Evolutionary conservation across 2,329 filamentous ascomycete species (phyloP).

Genomic region (Penicillium sp.): DNA sequence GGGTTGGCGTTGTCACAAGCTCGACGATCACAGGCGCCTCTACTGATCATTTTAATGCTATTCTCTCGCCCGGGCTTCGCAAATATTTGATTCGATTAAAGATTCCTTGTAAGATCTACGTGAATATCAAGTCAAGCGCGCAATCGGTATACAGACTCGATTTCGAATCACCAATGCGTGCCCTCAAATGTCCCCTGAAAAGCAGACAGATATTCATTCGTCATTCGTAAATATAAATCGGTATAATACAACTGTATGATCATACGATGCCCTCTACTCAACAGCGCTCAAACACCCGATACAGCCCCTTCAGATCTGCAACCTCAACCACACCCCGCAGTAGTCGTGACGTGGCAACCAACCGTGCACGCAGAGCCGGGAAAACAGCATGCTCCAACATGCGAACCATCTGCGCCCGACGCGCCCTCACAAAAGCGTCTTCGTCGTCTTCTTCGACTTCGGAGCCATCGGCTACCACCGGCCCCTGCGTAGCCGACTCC

Average conservation of each 20-base stretch:
- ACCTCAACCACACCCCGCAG: slow-evolving; percentile 79
- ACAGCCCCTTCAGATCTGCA: slow-evolving; percentile 87
- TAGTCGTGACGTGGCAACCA: slow-evolving; percentile 77
- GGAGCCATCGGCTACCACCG: slow-evolving; percentile 8
- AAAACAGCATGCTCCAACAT: slow-evolving; percentile 85
- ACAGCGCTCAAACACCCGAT: slow-evolving; percentile 92
- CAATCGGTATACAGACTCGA: too few relatives aligned
- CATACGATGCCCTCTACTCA: slow-evolving; percentile 42
- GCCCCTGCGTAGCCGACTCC: neutral
- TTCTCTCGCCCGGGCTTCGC: neutral
- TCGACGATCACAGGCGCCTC: neutral
- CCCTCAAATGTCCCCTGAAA: neutral
- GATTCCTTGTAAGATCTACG: neutral
- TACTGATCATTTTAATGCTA: neutral
- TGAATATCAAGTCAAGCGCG: neutral
- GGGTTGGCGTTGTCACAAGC: slow-evolving; percentile 7
- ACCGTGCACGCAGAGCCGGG: slow-evolving; percentile 76
- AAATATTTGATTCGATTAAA: neutral
- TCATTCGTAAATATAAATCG: neutral
- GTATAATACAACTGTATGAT: neutral
- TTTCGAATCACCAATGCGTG: neutral
- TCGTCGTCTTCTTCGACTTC: slow-evolving; percentile 49
- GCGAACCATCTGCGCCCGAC: slow-evolving; percentile 67
- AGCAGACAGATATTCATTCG: neutral
- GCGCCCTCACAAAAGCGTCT: slow-evolving; percentile 43